phyloP scores from a whole-genome alignment of 305 asterid species.

The Fraxinus dipetala region DNA sequence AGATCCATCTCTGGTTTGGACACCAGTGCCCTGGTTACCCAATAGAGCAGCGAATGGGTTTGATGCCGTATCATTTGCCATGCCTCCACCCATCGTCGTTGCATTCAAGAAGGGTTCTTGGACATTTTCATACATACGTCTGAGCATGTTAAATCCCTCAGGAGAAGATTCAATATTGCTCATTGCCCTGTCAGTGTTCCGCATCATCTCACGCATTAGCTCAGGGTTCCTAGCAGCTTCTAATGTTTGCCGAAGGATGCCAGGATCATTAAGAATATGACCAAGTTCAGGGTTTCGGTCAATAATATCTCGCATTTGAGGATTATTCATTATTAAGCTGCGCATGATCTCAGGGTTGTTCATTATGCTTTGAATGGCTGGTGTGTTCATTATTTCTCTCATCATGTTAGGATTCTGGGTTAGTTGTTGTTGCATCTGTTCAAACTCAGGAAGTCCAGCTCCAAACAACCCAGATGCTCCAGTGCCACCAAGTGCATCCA shows the following conservation, averaged over 20 bases:
- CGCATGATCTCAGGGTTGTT: conserved; percentile 71
- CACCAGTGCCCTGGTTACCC: conserved; percentile 48
- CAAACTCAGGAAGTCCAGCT: conserved; percentile 63
- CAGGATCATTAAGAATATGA: conserved; percentile 69
- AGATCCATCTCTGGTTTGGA: conserved; percentile 44
- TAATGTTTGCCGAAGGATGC: conserved; percentile 63
- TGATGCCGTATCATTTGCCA: conserved; percentile 40
- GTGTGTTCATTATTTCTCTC: conserved; percentile 64
- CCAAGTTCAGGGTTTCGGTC: conserved; percentile 76
- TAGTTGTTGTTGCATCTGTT: conserved; percentile 67
- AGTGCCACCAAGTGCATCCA: conserved; percentile 44
- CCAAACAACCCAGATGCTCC: conserved; percentile 54
- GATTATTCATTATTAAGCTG: conserved; percentile 65
- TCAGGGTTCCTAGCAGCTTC: conserved; percentile 81
- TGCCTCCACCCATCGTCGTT: conserved; percentile 47
- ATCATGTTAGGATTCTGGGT: conserved; percentile 65
- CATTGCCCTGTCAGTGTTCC: conserved; percentile 82
- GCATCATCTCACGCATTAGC: conserved; percentile 81
- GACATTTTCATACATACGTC: conserved; percentile 82
- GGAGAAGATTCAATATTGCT: conserved; percentile 82
- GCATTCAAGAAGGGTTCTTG: conserved; percentile 78
- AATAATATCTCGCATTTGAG: conserved; percentile 76
- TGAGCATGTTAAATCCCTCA: conserved; percentile 80
- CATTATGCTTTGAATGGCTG: conserved; percentile 61
- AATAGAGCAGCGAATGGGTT: conserved; percentile 68